Percentiles rank a stretch among this genome's conserved stretches.
Evolutionary conservation across 192 early-diverging fungal species (phyloP).

Genomic region (Diversispora eburnea): DNA sequence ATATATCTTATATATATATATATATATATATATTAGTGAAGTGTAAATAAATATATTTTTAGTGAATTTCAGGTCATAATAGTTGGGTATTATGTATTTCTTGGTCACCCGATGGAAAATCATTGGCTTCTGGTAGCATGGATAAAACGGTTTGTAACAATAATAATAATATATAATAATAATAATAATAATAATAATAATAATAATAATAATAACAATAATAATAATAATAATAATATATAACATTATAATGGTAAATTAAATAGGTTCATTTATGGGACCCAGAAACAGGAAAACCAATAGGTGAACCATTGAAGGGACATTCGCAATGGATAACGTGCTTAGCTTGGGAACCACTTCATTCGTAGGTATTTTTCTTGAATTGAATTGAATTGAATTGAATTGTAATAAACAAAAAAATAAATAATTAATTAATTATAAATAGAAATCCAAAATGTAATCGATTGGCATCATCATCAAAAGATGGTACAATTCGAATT

Average conservation of each 20-base stretch:
- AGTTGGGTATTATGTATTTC: slow-evolving; percentile 92
- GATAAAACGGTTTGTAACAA: slow-evolving; percentile 70
- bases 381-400: not conserved
- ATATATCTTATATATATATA: not conserved
- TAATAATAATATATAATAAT: not conserved
- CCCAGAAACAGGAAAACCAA: slow-evolving; percentile 73
- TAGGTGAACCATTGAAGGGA: slow-evolving; percentile 75
- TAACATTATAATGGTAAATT: too few species aligned
- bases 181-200: not conserved
- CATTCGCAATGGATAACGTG: slow-evolving; percentile 89
- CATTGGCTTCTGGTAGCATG: slow-evolving; percentile 91
- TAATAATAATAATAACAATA: not conserved
- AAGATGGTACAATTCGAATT: slow-evolving; percentile 88
- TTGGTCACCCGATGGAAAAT: slow-evolving; percentile 87
- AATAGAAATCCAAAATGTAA: slow-evolving; percentile 67
- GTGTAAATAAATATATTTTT: too few species aligned
- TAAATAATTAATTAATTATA: not conserved
- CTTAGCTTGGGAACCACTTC: slow-evolving; percentile 92
- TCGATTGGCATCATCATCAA: slow-evolving; percentile 85
- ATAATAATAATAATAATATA: not conserved
- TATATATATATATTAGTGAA: too few species aligned
- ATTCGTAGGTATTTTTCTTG: slow-evolving; percentile 50
- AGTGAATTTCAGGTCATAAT: slow-evolving; percentile 61
- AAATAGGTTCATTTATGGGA: slow-evolving; percentile 77
- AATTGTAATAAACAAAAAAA: not conserved